Conservation (phyloP, 129 eudicot genomes). For the Saussurea involucrata region DNA sequence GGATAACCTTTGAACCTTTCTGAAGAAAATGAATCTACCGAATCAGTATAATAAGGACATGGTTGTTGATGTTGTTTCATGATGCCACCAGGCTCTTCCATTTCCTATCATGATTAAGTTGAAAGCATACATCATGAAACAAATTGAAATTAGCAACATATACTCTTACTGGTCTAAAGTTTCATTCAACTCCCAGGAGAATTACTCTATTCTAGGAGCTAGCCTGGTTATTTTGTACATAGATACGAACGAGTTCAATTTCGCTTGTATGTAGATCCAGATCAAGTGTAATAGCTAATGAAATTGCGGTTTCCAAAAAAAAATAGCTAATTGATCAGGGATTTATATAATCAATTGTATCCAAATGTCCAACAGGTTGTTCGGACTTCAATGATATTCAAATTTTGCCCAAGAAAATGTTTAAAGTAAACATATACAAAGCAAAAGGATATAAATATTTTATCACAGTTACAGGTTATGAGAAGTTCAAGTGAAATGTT, state of each 20-base stretch:
- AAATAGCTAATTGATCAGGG: background rate
- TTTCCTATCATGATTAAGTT: constrained; percentile 10
- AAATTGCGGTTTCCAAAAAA: no score
- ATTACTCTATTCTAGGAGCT: background rate
- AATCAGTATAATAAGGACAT: constrained; percentile 14
- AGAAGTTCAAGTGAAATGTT: background rate
- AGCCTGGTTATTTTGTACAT: background rate
- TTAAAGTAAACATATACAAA: background rate
- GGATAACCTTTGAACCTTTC: constrained; percentile 20
- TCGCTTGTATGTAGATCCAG: background rate
- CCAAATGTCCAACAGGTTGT: background rate
- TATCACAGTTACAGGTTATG: background rate
- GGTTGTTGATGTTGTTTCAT: constrained; percentile 15
- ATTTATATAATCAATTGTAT: background rate
- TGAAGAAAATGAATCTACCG: constrained; percentile 24
- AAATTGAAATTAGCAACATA: background rate
- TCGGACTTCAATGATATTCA: background rate
- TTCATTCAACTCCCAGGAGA: background rate
- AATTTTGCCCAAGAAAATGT: background rate
- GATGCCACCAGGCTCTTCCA: constrained; percentile 18
- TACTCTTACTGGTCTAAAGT: background rate
- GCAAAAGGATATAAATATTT: background rate
- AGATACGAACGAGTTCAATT: background rate
- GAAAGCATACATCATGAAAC: background rate
- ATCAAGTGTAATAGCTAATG: background rate